phyloP scores from a whole-genome alignment of 176 grass and related monocot genomes.

The Oryza australiensis region DNA sequence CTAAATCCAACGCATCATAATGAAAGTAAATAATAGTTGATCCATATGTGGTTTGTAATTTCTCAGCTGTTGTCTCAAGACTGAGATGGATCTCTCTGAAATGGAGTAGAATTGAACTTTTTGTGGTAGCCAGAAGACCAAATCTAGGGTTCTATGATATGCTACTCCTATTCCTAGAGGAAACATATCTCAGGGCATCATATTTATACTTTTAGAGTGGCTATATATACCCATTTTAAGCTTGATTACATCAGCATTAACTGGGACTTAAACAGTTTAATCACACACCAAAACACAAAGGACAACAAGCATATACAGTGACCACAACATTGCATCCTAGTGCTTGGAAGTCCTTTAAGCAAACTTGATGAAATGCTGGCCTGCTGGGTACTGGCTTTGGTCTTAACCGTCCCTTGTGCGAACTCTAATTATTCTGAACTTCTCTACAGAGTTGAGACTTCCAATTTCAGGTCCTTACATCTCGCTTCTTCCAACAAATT shows the following conservation, averaged over 20 bases:
- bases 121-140: neutral
- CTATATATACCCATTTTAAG: neutral
- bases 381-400: neutral
- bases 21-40: constrained; percentile 1
- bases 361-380: neutral
- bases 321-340: neutral
- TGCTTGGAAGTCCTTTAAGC: neutral
- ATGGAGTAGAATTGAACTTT: neutral
- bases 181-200: neutral
- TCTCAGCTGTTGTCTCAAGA: neutral
- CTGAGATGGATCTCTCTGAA: neutral
- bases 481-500: constrained; percentile 12
- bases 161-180: neutral
- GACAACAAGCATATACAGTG: neutral
- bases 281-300: neutral
- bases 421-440: neutral
- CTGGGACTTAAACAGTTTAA: neutral
- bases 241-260: neutral
- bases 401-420: neutral
- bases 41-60: neutral
- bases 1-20: neutral
- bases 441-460: neutral
- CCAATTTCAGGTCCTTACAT: neutral
- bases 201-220: neutral
- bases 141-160: neutral